Evolutionary conservation across 73 alveolate genomes (phyloP).

Genomic region (Symbiodinium pilosum): DNA sequence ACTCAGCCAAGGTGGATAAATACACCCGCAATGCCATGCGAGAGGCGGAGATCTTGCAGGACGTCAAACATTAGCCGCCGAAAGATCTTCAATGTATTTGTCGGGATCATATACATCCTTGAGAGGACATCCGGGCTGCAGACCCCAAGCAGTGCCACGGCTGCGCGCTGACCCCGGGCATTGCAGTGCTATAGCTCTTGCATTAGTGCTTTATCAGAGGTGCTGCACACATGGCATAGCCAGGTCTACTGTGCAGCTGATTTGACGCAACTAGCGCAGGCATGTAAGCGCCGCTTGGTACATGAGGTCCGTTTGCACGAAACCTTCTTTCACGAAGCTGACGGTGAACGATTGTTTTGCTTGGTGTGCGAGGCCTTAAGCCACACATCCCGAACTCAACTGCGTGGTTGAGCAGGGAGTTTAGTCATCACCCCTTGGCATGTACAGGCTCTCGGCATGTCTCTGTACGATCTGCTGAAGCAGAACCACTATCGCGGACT

Average conservation of each 20-base stretch:
- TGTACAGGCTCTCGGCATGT: slow-evolving; percentile 48
- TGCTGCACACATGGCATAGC: background rate
- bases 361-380: slow-evolving; percentile 65
- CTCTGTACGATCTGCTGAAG: slow-evolving; percentile 65
- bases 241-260: too few relatives aligned
- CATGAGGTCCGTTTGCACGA: slow-evolving; percentile 75
- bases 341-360: slow-evolving; percentile 47
- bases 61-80: too few relatives aligned
- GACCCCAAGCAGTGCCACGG: slow-evolving; percentile 11
- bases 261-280: too few relatives aligned
- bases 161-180: background rate
- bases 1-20: slow-evolving; percentile 31
- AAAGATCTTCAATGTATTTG: too few relatives aligned
- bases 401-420: background rate
- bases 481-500: slow-evolving; percentile 71
- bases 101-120: too few relatives aligned
- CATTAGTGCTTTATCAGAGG: background rate
- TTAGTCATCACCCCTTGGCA: too few relatives aligned
- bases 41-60: slow-evolving; percentile 83
- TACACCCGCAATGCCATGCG: slow-evolving; percentile 86
- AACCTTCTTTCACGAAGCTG: slow-evolving; percentile 66
- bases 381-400: too few relatives aligned
- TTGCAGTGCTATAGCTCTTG: background rate
- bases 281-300: too few relatives aligned
- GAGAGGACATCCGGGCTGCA: slow-evolving; percentile 42